phyloP scores from a whole-genome alignment of 2,329 filamentous ascomycete species.

The Ophiostoma montium region DNA sequence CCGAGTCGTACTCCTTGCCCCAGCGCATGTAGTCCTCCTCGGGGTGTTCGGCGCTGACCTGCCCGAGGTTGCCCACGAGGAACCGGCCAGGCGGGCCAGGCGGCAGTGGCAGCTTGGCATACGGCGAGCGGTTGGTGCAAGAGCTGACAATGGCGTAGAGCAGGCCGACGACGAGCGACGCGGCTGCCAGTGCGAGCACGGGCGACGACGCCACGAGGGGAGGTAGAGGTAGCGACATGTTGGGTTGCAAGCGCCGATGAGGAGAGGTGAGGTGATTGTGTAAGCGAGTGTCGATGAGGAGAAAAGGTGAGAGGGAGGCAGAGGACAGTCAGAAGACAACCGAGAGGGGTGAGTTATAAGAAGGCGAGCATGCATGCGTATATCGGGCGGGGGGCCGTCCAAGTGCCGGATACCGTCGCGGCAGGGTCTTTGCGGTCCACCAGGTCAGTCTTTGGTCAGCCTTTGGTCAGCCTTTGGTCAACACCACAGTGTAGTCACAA shows the following conservation, averaged over 20 bases:
- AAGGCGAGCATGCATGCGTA: neutral
- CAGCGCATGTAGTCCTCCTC: constrained; percentile 22
- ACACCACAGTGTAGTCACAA: too few relatives aligned
- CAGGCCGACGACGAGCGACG: constrained; percentile 1
- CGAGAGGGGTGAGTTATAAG: neutral
- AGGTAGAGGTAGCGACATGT: neutral
- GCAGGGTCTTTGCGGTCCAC: neutral
- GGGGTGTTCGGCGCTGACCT: constrained; percentile 85
- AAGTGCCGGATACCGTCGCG: neutral
- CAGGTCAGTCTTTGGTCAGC: neutral
- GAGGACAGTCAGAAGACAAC: neutral
- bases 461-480: neutral
- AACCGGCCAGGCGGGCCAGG: constrained; percentile 11
- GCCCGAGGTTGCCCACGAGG: constrained; percentile 85
- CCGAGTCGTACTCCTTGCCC: constrained; percentile 13
- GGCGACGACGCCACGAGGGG: neutral
- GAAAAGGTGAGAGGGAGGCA: neutral
- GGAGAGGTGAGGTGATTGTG: too few relatives aligned
- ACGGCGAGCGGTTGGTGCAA: neutral
- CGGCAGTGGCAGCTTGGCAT: constrained; percentile 7
- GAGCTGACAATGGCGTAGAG: neutral
- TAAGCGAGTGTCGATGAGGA: too few relatives aligned
- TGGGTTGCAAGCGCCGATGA: neutral
- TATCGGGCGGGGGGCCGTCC: neutral
- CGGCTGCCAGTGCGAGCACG: neutral